These are phyloP conservation scores for Agrostemma githago DNA, from an alignment of 148 eudicot genomes.

Conservation along the genomic window DNA sequence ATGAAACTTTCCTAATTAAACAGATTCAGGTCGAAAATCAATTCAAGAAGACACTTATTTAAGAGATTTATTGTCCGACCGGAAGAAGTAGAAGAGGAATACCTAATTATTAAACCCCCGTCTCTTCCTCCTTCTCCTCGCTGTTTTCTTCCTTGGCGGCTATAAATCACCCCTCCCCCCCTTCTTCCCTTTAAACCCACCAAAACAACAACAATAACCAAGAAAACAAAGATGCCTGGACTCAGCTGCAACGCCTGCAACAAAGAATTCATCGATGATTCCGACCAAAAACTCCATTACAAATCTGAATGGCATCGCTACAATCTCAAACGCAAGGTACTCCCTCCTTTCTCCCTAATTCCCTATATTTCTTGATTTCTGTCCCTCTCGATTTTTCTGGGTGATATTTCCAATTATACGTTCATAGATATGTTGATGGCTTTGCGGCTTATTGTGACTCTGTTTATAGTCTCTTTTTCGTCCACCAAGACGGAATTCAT, in stretches of 20 bases:
- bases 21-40: too few species aligned
- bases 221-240: conserved; percentile 60
- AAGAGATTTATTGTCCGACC: too few species aligned
- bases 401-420: not conserved
- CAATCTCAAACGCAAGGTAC: conserved; percentile 98
- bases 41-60: too few species aligned
- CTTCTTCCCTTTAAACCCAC: not conserved
- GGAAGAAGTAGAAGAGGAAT: too few species aligned
- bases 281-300: conserved; percentile 80
- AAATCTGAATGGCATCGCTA: conserved; percentile 99
- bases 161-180: not conserved
- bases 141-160: not conserved
- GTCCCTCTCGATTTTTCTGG: not conserved
- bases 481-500: not conserved
- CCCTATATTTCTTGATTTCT: not conserved
- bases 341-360: not conserved
- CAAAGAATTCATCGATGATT: conserved; percentile 64
- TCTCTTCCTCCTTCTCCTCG: too few species aligned
- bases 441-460: too few species aligned
- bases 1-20: too few species aligned
- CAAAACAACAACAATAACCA: too few species aligned
- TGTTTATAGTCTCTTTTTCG: not conserved
- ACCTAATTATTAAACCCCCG: not conserved
- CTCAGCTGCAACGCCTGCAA: conserved; percentile 89
- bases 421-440: not conserved